Evolutionary conservation across 164 flowering plant genomes (phyloP).

Genomic region (Cinnamomum micranthum): DNA sequence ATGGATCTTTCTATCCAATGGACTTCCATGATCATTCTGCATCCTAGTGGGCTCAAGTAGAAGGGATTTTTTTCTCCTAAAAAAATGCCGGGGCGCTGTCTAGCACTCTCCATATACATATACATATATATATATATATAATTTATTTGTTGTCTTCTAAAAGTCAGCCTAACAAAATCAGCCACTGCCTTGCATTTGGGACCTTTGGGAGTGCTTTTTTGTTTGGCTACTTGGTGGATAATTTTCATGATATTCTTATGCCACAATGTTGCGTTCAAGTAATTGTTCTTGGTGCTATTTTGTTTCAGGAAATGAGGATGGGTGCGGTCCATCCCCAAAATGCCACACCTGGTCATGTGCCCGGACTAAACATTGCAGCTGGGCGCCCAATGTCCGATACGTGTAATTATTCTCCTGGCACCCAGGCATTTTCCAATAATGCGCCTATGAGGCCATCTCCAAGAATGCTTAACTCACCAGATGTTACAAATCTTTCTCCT

Average conservation of each 20-base stretch:
- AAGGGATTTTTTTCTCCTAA: too few species aligned
- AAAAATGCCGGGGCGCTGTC: too few species aligned
- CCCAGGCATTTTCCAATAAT: slow-evolving; percentile 38
- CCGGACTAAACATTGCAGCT: slow-evolving; percentile 34
- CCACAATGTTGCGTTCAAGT: not conserved
- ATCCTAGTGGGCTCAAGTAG: too few species aligned
- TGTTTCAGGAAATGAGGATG: slow-evolving; percentile 48
- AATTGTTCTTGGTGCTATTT: not conserved
- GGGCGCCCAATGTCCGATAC: slow-evolving; percentile 39
- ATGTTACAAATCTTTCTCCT: slow-evolving; percentile 41
- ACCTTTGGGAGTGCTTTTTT: not conserved
- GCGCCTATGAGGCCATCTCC: slow-evolving; percentile 17
- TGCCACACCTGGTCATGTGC: slow-evolving; percentile 34
- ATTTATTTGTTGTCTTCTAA: too few species aligned
- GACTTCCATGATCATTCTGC: too few species aligned
- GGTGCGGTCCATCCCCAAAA: slow-evolving; percentile 35
- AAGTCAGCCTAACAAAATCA: not conserved
- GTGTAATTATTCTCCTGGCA: slow-evolving; percentile 38
- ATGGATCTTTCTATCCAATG: too few species aligned
- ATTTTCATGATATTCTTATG: not conserved
- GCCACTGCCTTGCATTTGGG: not conserved
- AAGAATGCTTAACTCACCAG: slow-evolving; percentile 35
- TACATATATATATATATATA: too few species aligned
- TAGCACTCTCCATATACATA: too few species aligned
- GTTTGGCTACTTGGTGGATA: not conserved